Base-by-base conservation (phyloP, 2,329 filamentous ascomycete genomes). In the Pseudohalonectria lignicola region DNA sequence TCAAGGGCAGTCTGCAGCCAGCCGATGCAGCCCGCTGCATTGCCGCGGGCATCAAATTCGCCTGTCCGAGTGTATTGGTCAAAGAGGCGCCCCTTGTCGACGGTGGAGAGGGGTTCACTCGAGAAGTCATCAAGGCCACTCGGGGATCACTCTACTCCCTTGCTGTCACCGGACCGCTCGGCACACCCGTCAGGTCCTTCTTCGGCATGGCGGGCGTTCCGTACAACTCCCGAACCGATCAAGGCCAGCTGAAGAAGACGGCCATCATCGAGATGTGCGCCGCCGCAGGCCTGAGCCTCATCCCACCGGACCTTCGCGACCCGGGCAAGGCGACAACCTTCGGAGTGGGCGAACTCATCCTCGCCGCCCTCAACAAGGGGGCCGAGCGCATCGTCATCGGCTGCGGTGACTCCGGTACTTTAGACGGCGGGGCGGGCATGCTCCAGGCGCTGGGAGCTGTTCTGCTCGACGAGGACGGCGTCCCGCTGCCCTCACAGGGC, bases 211-310 rank as follows among this genome's bases (percentile, higher is more conserved):
- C 33, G 5, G 36, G 15, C 23, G 16, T 16, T 10, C 19, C n/a
- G 18, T 19, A 13, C 9, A 21, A 5, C 5, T 16, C 11, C 8
- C 17, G 31, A 15, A 17, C 7, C 17, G 6, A 16, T 16, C 29
- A 31, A 31, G 8, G 8, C 23, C 23, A 26, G 23, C 8, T 26
- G 8, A 26, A 26, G 2, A 28, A 43, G 39, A 69, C 64, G 5
- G 69, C 65, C 4, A 62, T 71, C 6, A 51, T 72, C 11, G 68
- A 72, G 41, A 71, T 72, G 63, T 68, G 69, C 5, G 66, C 67
- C 5, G 68, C 67, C 1, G 69, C 68, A 17, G 68, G 69, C 2
- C 54, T 73, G 6, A 62, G 66, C 36, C 53, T 73, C 7, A 66
- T 72, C 1, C 68, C 68, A 0, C 50, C 52, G 9, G 48, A 55